Evolutionary conservation across 768 basidiomycete genomes (phyloP).

Genomic region (Suillus alpinus): DNA sequence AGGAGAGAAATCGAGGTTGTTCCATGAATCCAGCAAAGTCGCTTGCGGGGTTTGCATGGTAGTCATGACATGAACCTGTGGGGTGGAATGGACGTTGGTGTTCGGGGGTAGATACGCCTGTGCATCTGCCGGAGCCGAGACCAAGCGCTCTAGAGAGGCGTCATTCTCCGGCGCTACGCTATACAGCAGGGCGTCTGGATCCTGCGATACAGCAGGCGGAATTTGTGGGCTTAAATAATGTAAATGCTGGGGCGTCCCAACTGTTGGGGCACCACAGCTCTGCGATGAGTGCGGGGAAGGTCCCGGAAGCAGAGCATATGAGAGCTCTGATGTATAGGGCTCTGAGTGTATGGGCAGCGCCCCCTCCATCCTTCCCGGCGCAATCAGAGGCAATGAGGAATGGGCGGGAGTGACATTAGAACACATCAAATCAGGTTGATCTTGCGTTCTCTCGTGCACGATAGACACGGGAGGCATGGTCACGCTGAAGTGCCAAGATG

Average conservation of each 20-base stretch:
- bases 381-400: neutral
- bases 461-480: neutral
- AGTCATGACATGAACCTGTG: neutral
- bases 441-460: neutral
- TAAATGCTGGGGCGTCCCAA: neutral
- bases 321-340: conserved; percentile 2
- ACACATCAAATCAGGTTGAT: neutral
- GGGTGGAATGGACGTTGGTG: neutral
- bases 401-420: neutral
- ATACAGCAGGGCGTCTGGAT: neutral
- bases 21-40: neutral
- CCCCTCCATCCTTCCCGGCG: neutral
- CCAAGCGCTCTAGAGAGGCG: too few species aligned
- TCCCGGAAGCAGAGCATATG: neutral
- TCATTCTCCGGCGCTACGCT: neutral
- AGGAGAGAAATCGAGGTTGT: neutral
- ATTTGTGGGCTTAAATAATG: neutral
- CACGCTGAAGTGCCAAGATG: neutral
- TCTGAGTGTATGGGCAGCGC: neutral
- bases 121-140: neutral
- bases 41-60: neutral
- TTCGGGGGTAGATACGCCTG: neutral
- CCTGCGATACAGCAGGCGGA: neutral
- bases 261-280: neutral
- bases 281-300: neutral